phyloP scores from a whole-genome alignment of 805 yeast genomes.

The Kazachstania africana region DNA sequence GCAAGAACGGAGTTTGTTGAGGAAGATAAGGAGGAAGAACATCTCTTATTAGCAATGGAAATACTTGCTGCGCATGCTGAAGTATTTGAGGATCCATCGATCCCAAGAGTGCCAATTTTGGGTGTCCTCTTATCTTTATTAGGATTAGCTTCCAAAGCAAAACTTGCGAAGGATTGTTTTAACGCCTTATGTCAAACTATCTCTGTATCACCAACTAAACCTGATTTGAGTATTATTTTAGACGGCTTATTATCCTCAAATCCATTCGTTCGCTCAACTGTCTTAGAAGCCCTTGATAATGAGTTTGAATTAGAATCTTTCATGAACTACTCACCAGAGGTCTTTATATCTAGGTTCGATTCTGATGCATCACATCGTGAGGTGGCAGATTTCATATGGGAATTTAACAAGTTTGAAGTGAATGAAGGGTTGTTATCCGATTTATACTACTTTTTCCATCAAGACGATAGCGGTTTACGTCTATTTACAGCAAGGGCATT shows the following conservation, averaged over 20 bases:
- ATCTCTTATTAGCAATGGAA: conserved; percentile 63
- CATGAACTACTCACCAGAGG: conserved; percentile 44
- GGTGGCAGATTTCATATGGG: conserved; percentile 75
- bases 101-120: conserved; percentile 61
- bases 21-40: conserved; percentile 84
- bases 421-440: conserved; percentile 28
- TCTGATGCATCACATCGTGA: conserved; percentile 50
- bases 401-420: conserved; percentile 46
- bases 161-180: conserved; percentile 74
- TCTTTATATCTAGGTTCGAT: conserved; percentile 73
- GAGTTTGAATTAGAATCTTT: conserved; percentile 47
- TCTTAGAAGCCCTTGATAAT: conserved; percentile 74
- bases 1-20: conserved; percentile 61
- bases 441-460: conserved; percentile 42
- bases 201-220: conserved; percentile 43
- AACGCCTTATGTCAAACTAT: conserved; percentile 66
- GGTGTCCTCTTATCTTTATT: conserved; percentile 52
- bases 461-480: conserved; percentile 55
- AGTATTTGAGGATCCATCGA: conserved; percentile 48
- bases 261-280: conserved; percentile 61
- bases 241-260: conserved; percentile 47
- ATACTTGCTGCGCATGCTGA: conserved; percentile 60
- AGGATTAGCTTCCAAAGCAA: conserved; percentile 66
- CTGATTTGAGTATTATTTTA: conserved; percentile 50
- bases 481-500: conserved; percentile 57